Evolutionary conservation across 2,329 filamentous ascomycete species (phyloP).

Genomic region (Thermomyces lanuginosus): DNA sequence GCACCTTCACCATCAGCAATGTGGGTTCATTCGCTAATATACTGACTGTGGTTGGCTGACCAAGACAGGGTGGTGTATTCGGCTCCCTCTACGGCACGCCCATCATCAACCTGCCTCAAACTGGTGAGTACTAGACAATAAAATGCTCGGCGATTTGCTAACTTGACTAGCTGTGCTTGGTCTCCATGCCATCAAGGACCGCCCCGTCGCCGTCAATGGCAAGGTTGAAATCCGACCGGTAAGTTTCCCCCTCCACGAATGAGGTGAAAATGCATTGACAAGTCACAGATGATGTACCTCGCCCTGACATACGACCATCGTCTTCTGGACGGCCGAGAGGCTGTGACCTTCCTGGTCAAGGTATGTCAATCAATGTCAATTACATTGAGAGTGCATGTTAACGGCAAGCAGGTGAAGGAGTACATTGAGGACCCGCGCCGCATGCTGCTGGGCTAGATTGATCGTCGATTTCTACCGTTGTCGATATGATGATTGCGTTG

Average conservation of each 20-base stretch:
- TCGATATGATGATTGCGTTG: no score
- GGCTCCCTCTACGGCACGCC: constrained; percentile 94
- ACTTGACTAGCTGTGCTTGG: constrained; percentile 52
- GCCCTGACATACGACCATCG: constrained; percentile 96
- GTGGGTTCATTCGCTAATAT: constrained; percentile 22
- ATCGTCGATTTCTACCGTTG: constrained; percentile 1
- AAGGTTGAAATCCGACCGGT: constrained; percentile 82
- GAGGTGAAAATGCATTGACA: constrained; percentile 6
- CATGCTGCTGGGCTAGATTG: constrained; percentile 6
- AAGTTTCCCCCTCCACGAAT: constrained; percentile 12
- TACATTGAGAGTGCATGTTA: constrained; percentile 1
- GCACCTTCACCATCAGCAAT: constrained; percentile 96
- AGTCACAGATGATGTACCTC: constrained; percentile 78
- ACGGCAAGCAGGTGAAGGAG: constrained; percentile 52
- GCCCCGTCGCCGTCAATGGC: constrained; percentile 73
- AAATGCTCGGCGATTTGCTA: constrained; percentile 8
- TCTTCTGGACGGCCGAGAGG: constrained; percentile 84
- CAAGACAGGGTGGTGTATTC: constrained; percentile 61
- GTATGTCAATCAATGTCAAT: constrained; percentile 14
- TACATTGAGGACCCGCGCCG: constrained; percentile 73
- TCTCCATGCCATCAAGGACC: constrained; percentile 92
- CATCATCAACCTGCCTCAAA: constrained; percentile 95
- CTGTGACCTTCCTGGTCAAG: constrained; percentile 90
- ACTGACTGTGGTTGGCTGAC: no score
- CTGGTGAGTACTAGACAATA: constrained; percentile 30